These are phyloP conservation scores for Penicillium olsonii DNA, from an alignment of 2,329 filamentous ascomycete genomes.

Conservation along the genomic window DNA sequence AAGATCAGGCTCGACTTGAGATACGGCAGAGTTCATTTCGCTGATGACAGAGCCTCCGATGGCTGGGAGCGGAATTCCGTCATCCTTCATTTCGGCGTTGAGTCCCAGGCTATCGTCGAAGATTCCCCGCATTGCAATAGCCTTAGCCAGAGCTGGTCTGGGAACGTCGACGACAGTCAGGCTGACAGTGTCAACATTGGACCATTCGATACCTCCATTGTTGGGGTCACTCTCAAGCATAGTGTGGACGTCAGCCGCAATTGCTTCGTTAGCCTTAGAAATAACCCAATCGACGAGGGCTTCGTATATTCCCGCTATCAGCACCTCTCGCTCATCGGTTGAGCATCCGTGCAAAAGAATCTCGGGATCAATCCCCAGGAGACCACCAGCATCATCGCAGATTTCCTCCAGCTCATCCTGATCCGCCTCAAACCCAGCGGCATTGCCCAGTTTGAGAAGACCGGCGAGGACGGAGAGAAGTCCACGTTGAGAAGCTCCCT, in stretches of 20 bases:
- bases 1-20: conserved; percentile 74
- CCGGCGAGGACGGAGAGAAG: conserved; percentile 85
- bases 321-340: conserved; percentile 77
- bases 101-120: conserved; percentile 94
- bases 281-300: conserved; percentile 95
- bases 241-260: conserved; percentile 71
- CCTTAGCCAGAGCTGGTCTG: conserved; percentile 76
- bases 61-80: conserved; percentile 75
- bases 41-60: conserved; percentile 80
- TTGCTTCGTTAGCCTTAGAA: conserved; percentile 80
- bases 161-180: conserved; percentile 88
- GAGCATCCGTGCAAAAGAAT: conserved; percentile 75
- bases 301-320: conserved; percentile 89
- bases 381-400: conserved; percentile 84
- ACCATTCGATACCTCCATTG: conserved; percentile 64
- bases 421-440: conserved; percentile 80
- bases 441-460: conserved; percentile 87
- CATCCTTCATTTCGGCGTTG: conserved; percentile 95
- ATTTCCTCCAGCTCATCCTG: conserved; percentile 80
- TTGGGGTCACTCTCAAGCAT: conserved; percentile 66
- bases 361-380: conserved; percentile 85
- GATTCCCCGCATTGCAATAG: conserved; percentile 81
- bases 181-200: conserved; percentile 77
- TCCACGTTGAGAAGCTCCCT: conserved; percentile 76
- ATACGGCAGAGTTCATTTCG: conserved; percentile 82